phyloP scores from a whole-genome alignment of 1,284 basidiomycete genomes.

The Quambalaria eucalypti region DNA sequence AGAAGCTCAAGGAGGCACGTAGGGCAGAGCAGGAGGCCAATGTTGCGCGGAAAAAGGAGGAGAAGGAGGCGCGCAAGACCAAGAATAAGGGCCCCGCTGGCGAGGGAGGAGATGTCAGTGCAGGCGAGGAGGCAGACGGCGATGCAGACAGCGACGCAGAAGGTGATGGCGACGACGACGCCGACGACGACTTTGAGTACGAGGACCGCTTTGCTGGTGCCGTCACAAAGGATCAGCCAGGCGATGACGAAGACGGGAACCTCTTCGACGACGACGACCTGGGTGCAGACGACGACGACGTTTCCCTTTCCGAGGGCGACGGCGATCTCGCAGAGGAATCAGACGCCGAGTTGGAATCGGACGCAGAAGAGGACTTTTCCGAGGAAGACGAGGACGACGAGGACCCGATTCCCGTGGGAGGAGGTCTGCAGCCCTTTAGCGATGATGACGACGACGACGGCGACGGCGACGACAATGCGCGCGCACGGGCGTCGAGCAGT shows the following conservation, averaged over 20 bases:
- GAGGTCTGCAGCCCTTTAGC: constrained; percentile 21
- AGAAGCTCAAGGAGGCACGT: constrained; percentile 21
- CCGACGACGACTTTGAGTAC: constrained; percentile 35
- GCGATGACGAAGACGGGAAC: constrained; percentile 22
- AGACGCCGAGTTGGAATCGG: constrained; percentile 1
- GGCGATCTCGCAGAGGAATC: constrained; percentile 8
- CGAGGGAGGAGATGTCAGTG: background rate
- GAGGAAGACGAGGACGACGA: constrained; percentile 23
- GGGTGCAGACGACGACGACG: constrained; percentile 8
- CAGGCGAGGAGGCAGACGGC: constrained; percentile 7
- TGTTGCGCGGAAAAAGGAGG: constrained; percentile 31
- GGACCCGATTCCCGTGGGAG: constrained; percentile 27
- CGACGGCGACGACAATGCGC: constrained; percentile 1
- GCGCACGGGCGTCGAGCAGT: too few species aligned
- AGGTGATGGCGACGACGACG: constrained; percentile 12
- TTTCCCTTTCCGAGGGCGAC: constrained; percentile 6
- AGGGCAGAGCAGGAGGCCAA: constrained; percentile 30
- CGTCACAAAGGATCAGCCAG: constrained; percentile 10
- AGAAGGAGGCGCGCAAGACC: constrained; percentile 17
- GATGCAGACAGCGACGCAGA: constrained; percentile 8
- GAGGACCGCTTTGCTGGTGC: constrained; percentile 21
- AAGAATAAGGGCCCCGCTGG: background rate
- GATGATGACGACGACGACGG: constrained; percentile 11
- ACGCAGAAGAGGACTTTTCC: constrained; percentile 2
- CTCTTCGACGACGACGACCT: constrained; percentile 5